Conservation (phyloP, 169 alveolate genomes). For the Pseudocohnilembus persalinus region DNA sequence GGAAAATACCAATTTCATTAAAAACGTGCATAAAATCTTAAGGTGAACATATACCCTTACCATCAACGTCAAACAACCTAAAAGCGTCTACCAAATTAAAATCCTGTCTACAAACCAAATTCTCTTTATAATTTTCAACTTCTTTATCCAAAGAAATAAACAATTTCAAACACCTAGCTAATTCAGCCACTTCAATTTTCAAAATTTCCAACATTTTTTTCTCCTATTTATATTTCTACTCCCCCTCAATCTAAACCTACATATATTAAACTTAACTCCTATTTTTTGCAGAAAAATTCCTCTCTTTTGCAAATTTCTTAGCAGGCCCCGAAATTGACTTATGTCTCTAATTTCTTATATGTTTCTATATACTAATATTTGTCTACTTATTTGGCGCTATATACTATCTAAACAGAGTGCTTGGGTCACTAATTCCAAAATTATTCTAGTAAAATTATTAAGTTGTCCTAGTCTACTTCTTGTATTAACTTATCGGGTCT, state of each 20-base stretch:
- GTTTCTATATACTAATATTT: not conserved
- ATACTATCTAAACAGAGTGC: not conserved
- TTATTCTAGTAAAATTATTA: no score
- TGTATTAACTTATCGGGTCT: not conserved
- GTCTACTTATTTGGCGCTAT: not conserved
- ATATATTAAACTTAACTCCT: not conserved
- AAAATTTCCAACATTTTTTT: not conserved
- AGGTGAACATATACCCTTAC: not conserved
- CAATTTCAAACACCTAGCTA: not conserved
- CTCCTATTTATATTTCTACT: no score
- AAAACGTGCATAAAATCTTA: constrained; percentile 10
- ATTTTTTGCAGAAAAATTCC: not conserved
- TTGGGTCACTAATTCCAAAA: not conserved
- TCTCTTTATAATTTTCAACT: constrained; percentile 4
- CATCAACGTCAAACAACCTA: constrained; percentile 24
- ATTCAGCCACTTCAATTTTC: not conserved
- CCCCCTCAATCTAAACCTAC: not conserved
- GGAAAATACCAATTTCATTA: constrained; percentile 5
- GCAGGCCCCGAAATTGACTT: not conserved
- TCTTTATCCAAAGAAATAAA: constrained; percentile 16
- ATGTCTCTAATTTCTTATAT: no score
- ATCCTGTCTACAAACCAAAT: not conserved
- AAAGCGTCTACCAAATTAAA: constrained; percentile 10
- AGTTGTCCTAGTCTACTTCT: not conserved
- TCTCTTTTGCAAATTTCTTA: not conserved